Conservation (phyloP, 1,284 basidiomycete genomes). For the Malassezia sp. region DNA sequence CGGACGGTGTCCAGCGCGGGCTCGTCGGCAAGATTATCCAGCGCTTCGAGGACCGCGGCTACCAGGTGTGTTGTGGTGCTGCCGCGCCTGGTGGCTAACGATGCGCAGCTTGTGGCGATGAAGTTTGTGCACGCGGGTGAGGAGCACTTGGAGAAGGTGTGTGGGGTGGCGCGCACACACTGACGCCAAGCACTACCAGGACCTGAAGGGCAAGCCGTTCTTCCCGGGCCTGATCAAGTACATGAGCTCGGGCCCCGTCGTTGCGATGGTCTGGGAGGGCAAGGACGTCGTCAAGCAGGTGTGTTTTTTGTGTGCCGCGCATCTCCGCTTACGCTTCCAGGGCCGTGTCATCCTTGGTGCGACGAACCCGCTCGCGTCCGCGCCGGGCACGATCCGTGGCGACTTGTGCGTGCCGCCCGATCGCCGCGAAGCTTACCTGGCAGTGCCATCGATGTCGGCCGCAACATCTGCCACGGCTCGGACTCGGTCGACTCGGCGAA, state of each 20-base stretch:
- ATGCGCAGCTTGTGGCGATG: conserved; percentile 13
- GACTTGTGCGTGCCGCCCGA: conserved; percentile 17
- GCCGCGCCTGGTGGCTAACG: not conserved
- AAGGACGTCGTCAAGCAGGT: conserved; percentile 53
- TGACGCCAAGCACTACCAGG: conserved; percentile 47
- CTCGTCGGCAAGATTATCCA: conserved; percentile 39
- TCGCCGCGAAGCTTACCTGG: conserved; percentile 13
- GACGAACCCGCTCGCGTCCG: conserved; percentile 86
- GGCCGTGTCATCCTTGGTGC: conserved; percentile 90
- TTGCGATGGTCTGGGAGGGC: conserved; percentile 94
- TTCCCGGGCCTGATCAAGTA: conserved; percentile 46
- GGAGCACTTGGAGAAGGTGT: conserved; percentile 45
- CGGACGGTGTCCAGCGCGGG: conserved; percentile 37
- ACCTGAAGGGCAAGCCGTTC: conserved; percentile 47
- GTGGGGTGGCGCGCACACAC: too few relatives aligned
- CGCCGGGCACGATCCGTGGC: conserved; percentile 51
- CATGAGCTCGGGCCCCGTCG: conserved; percentile 83
- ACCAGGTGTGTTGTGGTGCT: conserved; percentile 13
- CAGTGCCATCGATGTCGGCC: conserved; percentile 69
- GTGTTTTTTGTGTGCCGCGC: not conserved
- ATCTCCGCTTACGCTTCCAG: conserved; percentile 51
- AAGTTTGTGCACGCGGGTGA: conserved; percentile 17
- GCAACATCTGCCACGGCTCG: conserved; percentile 59
- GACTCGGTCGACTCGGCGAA: conserved; percentile 52
- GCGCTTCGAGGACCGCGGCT: conserved; percentile 35